Base-by-base conservation (phyloP, 1,284 basidiomycete species). In the Irpex lacteus region DNA sequence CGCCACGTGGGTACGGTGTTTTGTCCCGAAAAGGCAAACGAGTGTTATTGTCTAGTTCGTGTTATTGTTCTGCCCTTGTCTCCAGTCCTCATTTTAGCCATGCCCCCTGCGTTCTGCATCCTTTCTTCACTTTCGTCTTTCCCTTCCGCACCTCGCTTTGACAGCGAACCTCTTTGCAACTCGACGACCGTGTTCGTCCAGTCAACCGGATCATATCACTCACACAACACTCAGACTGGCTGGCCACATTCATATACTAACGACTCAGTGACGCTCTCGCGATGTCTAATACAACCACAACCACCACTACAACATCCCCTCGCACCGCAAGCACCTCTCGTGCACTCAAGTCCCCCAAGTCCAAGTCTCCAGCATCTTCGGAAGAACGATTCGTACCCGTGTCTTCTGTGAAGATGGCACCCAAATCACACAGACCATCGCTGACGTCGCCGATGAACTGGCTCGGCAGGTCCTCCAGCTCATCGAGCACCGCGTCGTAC, bases 381-480 rank as follows among this genome's bases (percentile, higher is more conserved):
- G 34, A 62, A 60, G 37, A 64, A 63, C 54, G 54, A 56, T 56
- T 56, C 7, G 54, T 56, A 44, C 67, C 60, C 34, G 49, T 50
- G 15, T 60, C 60, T 21, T 49, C 53, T 26, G 26, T 47, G 7
- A 62, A 62, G 55, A 62, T 60, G 40, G 32, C 60, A 18, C 40
- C 65, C n/a, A 70, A 69, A 64, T 64, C 69, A 4, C 72, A 75
- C 50, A 65, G 74, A 1, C 76, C 76, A 9, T 78, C 77, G 4
- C 66, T 78, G 13, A 67, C 73, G 2, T 73, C 68, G 49, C 74
- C 75, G 0, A 76, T 74, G 71, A 73, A 70, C 49, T 77, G 76
- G 76, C 73, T 77, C 40, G 65, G 68, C 40, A 73, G 76, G 62
- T 70, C 72, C n/a, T 71, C 74, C 18, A 74, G 75, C 13, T 72